Base-by-base conservation (phyloP, 2,329 filamentous ascomycete species). In the Aspergillus calidoustus region DNA sequence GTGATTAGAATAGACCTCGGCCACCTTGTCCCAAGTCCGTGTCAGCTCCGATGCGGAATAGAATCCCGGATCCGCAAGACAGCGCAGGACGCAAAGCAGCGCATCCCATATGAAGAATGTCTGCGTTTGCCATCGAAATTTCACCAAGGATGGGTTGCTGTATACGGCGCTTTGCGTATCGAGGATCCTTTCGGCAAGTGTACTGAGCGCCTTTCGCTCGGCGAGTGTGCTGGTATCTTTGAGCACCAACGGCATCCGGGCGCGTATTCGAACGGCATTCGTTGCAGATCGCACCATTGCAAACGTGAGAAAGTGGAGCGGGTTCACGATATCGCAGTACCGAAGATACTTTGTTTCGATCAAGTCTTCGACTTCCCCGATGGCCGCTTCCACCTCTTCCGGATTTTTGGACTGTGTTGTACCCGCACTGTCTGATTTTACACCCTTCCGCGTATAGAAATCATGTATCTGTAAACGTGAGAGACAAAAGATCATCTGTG, bases 91-190 rank as follows among this genome's bases (percentile, higher is more conserved):
- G 64, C 81, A 81, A 13, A 83, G 76, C 48, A 82, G 76, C 2
- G 80, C 76, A 57, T 83, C 81, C 81, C 82, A 84, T 34, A 79
- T 72, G 65, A 83, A 85, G 31, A 80, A 77, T 11, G 74, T 66
- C 28, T 80, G 72, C 38, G 77, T 70, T 53, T 82, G 79, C 79
- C 80, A 82, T 23, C 71, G 68, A 61, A 77, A 82, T 15, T 72
- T 70, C 25, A 72, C 68, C 54, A 79, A 68, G 8, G 69, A 69
- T 31, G 72, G 70, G 43, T 77, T 79, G 1, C 69, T 72, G 30
- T 79, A 77, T 8, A 80, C 66, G 1, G 75, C 72, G 4, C 75
- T 68, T 0, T 68, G 63, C 63, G 79, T 68, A 31, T 74, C 54
- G 1, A 57, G 8, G 6, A 28, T 57, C 15, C 41, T 57, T 22